Conservation (phyloP, 306 rosid genomes). For the Cucumis sativus region DNA sequence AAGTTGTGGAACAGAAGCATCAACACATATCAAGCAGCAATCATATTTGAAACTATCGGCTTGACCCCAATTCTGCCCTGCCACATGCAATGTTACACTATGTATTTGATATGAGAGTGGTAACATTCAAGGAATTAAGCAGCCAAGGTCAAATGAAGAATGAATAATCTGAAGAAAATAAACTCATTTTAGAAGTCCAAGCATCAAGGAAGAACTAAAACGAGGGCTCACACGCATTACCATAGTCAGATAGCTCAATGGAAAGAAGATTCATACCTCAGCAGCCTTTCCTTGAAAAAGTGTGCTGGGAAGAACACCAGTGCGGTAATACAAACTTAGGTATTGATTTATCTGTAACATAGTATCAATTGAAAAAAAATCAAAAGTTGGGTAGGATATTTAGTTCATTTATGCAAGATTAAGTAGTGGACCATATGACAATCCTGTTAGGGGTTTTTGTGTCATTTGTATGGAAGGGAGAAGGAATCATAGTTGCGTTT, state of each 20-base stretch:
- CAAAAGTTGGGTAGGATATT: not conserved
- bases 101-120: not conserved
- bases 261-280: constrained; percentile 33
- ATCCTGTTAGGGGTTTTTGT: not conserved
- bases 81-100: constrained; percentile 29
- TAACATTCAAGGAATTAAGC: not conserved
- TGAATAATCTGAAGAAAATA: not conserved
- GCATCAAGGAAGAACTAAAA: not conserved
- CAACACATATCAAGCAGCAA: constrained; percentile 67
- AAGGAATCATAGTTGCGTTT: not conserved
- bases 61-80: constrained; percentile 98
- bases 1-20: constrained; percentile 63
- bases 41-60: constrained; percentile 62
- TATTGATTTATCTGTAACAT: constrained; percentile 72
- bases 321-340: constrained; percentile 53
- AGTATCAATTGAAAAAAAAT: not conserved
- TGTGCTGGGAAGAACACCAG: constrained; percentile 71
- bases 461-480: not conserved
- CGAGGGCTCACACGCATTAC: not conserved
- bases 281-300: constrained; percentile 68
- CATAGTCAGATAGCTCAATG: not conserved
- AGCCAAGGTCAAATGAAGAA: not conserved
- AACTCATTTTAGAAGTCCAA: not conserved
- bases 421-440: not conserved
- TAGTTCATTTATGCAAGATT: not conserved